Base-by-base conservation (phyloP, 2,329 filamentous ascomycete genomes). In the Aspergillus piperis region DNA sequence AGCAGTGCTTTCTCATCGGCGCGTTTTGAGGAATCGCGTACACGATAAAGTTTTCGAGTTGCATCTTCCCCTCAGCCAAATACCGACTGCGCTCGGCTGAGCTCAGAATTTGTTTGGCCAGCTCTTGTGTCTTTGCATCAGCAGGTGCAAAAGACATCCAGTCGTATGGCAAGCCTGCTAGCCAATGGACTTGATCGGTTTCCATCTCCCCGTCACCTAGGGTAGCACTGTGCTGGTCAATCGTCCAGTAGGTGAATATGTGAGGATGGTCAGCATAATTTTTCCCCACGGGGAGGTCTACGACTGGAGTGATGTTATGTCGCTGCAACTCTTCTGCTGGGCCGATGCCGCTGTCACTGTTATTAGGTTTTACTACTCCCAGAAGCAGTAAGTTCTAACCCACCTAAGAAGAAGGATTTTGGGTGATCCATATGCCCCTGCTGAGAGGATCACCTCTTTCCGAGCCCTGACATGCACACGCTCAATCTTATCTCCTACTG, bases 221-320 rank as follows among this genome's bases (percentile, higher is more conserved):
- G 38, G 41, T 42, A 3, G 38, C 52, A 30, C 32, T 47, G 5
- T 10, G 23, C 8, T 44, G n/a, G 52, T 44, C 23, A 23, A 54
- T 30, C 11, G 38, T 15, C 52, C 52, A 54, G 52, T 54, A 54
- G 23, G 52, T 54, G 52, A 54, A 54, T 23, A 54, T 54, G 11
- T n/a, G 21, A 8, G 52, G 38, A 2, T 54, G 52, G 30, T 54
- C 52, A n/a, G 38, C n/a, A 23, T 54, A 54, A 11, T 42, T 42
- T 10, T 25, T 41, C 4, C 52, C 52, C 19, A 54, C 52, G 5
- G 52, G 52, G 10, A 54, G 52, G 8, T 54, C 52, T 6, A 15
- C 10, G n/a, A 54, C 15, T 3, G 39, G 39, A 8, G 6, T 21
- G 23, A 54, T 54, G 19, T 10, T 10, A 17, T 54, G 39, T 15